These are phyloP conservation scores for Melampsora americana DNA, from an alignment of 1,284 basidiomycete species.

Conservation along the genomic window DNA sequence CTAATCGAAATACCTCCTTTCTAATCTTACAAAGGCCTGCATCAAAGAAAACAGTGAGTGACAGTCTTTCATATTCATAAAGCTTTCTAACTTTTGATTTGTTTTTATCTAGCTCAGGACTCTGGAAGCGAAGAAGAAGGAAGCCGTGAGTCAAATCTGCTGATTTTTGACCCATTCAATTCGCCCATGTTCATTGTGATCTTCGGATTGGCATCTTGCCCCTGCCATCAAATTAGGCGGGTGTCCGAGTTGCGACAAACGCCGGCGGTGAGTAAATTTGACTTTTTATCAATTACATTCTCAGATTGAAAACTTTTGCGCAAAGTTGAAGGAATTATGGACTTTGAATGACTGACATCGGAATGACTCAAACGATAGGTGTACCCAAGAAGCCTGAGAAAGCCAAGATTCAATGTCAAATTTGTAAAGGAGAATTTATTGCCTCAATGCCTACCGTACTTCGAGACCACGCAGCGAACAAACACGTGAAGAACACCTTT, in stretches of 20 bases:
- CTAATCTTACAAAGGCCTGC: slow-evolving; percentile 19
- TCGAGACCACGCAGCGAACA: slow-evolving; percentile 30
- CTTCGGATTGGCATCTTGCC: too few species aligned
- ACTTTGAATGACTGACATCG: background rate
- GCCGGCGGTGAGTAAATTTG: slow-evolving; percentile 20
- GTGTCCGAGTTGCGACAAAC: slow-evolving; percentile 31
- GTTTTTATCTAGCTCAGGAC: slow-evolving; percentile 27
- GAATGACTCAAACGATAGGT: background rate
- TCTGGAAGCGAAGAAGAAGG: slow-evolving; percentile 40
- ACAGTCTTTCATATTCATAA: too few species aligned
- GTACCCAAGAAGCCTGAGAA: slow-evolving; percentile 42
- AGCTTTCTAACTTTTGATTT: background rate
- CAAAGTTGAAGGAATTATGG: background rate
- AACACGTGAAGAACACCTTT: slow-evolving; percentile 38
- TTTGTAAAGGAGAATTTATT: slow-evolving; percentile 40
- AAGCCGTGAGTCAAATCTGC: slow-evolving; percentile 12
- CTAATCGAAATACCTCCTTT: too few species aligned
- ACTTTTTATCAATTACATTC: too few species aligned
- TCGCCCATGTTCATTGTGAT: background rate
- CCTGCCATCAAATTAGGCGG: slow-evolving; percentile 15
- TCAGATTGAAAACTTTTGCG: background rate
- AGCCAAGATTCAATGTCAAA: slow-evolving; percentile 38
- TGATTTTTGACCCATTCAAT: background rate
- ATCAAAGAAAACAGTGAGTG: slow-evolving; percentile 39
- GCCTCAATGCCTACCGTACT: slow-evolving; percentile 43